Evolutionary conservation across 306 rosid species (phyloP), one percentile per base, ranked within the genome.

Genomic region (Medicago truncatula): DNA sequence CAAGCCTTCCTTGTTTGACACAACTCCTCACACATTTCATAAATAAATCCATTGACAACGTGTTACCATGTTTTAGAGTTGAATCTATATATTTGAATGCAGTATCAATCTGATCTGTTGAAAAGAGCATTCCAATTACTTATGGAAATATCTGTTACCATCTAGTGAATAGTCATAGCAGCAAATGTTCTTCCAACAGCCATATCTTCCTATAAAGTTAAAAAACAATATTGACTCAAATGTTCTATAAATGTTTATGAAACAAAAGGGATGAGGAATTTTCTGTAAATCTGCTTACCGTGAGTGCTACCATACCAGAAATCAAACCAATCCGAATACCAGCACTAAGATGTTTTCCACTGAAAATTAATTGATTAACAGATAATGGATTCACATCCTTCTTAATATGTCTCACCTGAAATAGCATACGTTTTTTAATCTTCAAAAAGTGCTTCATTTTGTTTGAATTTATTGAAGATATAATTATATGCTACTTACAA

Each of bases 141-240:
- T 21, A 21, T 21, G 23, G 23, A 21, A 21, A 21, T 21, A 21
- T 84, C 87, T 85, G 87, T 92, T 95, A 10, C 98, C 97, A 64
- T 95, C 89, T 4, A 95, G 21, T 62, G 88, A 72, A 68, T 95
- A 95, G 88, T 89, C 84, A 85, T 73, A 17, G 89, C 78, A 41
- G 97, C 97, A 84, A 95, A 95, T 60, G 98, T 95, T 88, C 97
- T 95, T 34, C 85, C 98, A 78, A 95, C 90, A 4, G 97, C 97
- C 52, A 92, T 85, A 41, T 91, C 98, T 92, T 95, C 98, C 97
- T 94, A 25, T 12, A 68, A 16, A 73, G 20, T 8, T 13, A 41
- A 28, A 4, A 0, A 78, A 17, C 38, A 34, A 34, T 3, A 20
- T 63, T 20, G 36, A 14, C 18, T 52, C 44, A 15, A 57, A 46